Conservation (phyloP, 805 yeast genomes). For the Candida coleopterorum region DNA sequence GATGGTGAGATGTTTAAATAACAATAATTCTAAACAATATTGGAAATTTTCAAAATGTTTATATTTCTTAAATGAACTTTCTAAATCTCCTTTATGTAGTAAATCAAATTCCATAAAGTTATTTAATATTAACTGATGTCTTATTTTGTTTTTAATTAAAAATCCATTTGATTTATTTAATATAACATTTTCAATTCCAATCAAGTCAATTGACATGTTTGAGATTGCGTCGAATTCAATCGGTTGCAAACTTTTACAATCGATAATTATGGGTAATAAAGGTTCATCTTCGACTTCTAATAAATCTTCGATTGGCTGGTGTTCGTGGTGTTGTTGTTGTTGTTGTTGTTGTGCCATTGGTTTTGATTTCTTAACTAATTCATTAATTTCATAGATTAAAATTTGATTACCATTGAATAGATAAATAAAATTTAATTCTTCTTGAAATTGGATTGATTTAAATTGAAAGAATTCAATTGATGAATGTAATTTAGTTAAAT, state of each 20-base stretch:
- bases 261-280: constrained; percentile 24
- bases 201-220: constrained; percentile 31
- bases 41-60: constrained; percentile 38
- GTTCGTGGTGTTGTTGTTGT: no score
- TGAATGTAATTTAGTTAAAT: constrained; percentile 24
- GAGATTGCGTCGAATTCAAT: constrained; percentile 14
- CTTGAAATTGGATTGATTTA: constrained; percentile 16
- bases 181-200: constrained; percentile 37
- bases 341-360: constrained; percentile 10
- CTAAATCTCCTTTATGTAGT: constrained; percentile 19
- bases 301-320: constrained; percentile 15
- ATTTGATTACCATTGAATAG: constrained; percentile 37
- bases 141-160: constrained; percentile 27
- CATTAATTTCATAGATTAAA: constrained; percentile 23
- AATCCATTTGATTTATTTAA: constrained; percentile 19
- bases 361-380: constrained; percentile 12
- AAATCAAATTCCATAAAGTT: constrained; percentile 47
- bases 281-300: constrained; percentile 11
- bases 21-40: constrained; percentile 46
- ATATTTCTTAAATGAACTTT: constrained; percentile 27
- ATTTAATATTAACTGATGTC: constrained; percentile 40
- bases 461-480: constrained; percentile 31
- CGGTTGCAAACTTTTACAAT: constrained; percentile 24
- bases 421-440: constrained; percentile 15
- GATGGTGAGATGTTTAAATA: constrained; percentile 37